Evolutionary conservation across 768 basidiomycete genomes (phyloP), one percentile per base, ranked within the genome.

Genomic region (Dioszegia hungarica): DNA sequence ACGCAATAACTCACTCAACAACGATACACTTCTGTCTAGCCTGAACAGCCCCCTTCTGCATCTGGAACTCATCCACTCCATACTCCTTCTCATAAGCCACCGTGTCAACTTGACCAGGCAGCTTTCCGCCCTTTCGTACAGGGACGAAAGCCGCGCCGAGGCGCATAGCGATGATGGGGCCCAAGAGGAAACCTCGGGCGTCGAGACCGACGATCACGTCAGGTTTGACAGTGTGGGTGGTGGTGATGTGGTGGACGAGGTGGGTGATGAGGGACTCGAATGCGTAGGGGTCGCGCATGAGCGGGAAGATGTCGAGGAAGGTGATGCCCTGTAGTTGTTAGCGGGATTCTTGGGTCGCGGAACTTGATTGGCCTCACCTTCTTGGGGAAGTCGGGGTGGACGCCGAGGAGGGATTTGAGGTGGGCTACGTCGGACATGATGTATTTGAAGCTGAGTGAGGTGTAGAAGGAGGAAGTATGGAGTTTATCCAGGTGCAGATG

Each of bases 171-270:
- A 99, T 83, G 63, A 91, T 83, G 0, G 95, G 95, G 0, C 93
- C 95, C 10, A 99, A 77, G 48, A 99, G 82, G 80, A 99, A 99
- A 14, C 95, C 95, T 54, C 95, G 82, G 22, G 94, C 94, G 75
- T 99, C 95, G 40, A 99, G 82, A 29, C 89, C 95, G 54, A 99
- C 90, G 63, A 99, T 82, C 50, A 89, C 88, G 76, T 99, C 94
- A 19, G 66, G 66, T 25, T 34, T 38, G 37, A 54, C 19, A 3
- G 44, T 54, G 55, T 69, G 62, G 57, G 84, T 79, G 24, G 89
- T 89, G 51, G 86, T 86, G 72, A 98, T 79, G 71, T 88, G 94
- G 77, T 93, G 82, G 50, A 89, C 74, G 57, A 97, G 81, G 73
- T 95, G 87, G 12, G 90, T 90, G 73, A 95, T 87, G 37, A 98